Evolutionary conservation across 164 flowering plant species (phyloP).

Genomic region (Malania oleifera): DNA sequence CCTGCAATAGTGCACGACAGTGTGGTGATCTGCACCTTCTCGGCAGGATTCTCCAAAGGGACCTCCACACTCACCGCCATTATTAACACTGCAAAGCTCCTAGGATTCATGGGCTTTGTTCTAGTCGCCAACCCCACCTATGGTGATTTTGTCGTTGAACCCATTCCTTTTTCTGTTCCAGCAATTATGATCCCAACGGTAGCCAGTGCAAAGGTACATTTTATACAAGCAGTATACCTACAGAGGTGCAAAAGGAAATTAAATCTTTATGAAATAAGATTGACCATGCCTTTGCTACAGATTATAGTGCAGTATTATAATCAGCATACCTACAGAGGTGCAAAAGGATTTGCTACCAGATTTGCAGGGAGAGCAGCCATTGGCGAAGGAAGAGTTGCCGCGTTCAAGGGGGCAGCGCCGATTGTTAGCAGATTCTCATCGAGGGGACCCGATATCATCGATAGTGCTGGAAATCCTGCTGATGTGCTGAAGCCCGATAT

Average conservation of each 20-base stretch:
- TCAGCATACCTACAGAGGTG: slow-evolving; percentile 36
- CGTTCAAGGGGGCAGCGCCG: slow-evolving; percentile 57
- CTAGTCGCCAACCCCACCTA: slow-evolving; percentile 66
- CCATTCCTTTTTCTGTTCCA: slow-evolving; percentile 65
- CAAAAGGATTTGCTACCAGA: slow-evolving; percentile 27
- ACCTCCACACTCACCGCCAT: slow-evolving; percentile 59
- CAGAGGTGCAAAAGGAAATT: too few relatives aligned
- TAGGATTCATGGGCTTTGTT: slow-evolving; percentile 63
- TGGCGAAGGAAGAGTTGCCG: slow-evolving; percentile 74
- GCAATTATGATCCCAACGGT: slow-evolving; percentile 76
- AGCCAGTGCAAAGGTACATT: slow-evolving; percentile 51
- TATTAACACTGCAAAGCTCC: slow-evolving; percentile 46
- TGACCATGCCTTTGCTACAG: slow-evolving; percentile 23
- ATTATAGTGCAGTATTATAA: slow-evolving; percentile 64
- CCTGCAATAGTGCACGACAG: slow-evolving; percentile 52
- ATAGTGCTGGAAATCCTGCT: slow-evolving; percentile 31
- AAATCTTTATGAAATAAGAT: neutral
- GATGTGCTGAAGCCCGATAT: slow-evolving; percentile 92
- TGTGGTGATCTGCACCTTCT: slow-evolving; percentile 76
- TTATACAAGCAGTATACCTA: too few relatives aligned
- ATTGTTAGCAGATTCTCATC: slow-evolving; percentile 85
- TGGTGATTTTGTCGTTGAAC: slow-evolving; percentile 74
- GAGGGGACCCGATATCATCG: slow-evolving; percentile 80
- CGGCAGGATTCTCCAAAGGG: slow-evolving; percentile 63
- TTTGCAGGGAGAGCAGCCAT: slow-evolving; percentile 59